Conservation (phyloP, 805 yeast genomes). For the Spathaspora boniae region DNA sequence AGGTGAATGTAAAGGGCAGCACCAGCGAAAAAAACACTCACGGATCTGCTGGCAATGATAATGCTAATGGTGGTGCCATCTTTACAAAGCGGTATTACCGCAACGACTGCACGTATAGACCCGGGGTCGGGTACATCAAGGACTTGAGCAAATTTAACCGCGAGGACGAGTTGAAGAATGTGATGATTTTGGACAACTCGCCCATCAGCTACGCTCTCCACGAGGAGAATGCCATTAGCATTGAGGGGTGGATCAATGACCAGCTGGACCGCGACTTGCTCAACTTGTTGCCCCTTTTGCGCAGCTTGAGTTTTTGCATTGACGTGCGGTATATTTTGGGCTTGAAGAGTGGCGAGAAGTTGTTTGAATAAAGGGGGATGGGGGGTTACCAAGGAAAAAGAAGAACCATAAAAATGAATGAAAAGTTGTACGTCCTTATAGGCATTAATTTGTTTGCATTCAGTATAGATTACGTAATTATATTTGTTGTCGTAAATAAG, state of each 20-base stretch:
- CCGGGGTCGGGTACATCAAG: conserved; percentile 79
- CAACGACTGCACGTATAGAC: conserved; percentile 69
- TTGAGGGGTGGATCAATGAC: conserved; percentile 98
- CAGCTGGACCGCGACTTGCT: conserved; percentile 85
- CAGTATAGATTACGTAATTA: too few species aligned
- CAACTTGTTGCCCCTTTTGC: conserved; percentile 74
- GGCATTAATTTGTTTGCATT: too few species aligned
- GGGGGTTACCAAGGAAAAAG: too few species aligned
- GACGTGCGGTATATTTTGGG: conserved; percentile 82
- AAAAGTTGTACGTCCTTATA: too few species aligned
- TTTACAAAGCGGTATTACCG: conserved; percentile 69
- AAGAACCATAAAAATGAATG: too few species aligned
- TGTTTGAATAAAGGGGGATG: conserved; percentile 38
- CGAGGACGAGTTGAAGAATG: conserved; percentile 66
- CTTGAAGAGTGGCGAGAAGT: conserved; percentile 67
- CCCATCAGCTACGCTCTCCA: conserved; percentile 85
- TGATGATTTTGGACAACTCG: conserved; percentile 85
- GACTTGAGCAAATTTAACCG: conserved; percentile 46
- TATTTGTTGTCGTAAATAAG: too few species aligned
- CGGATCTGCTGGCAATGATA: too few species aligned
- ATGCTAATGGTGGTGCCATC: conserved; percentile 4
- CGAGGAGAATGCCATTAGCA: conserved; percentile 83
- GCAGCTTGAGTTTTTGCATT: conserved; percentile 71
- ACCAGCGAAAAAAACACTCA: too few species aligned
- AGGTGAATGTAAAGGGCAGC: conserved; percentile 22